Conservation (phyloP, 1,284 basidiomycete species). For the Ustilago crameri region DNA sequence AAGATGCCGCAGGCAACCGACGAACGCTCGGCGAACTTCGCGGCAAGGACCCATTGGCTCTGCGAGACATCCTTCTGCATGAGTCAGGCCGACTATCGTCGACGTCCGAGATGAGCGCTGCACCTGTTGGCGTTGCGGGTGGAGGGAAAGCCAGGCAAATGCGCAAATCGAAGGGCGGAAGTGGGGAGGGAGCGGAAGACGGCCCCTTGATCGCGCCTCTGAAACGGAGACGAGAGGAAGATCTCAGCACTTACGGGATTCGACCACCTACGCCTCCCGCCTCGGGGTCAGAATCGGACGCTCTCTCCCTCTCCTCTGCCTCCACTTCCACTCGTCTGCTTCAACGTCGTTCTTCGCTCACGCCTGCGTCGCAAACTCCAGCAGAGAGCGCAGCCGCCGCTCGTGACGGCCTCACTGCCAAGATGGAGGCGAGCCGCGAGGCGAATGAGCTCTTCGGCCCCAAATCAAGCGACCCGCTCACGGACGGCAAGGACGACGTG, state of each 20-base stretch:
- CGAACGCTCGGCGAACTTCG: slow-evolving; percentile 48
- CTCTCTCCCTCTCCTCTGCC: slow-evolving; percentile 25
- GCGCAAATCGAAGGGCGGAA: slow-evolving; percentile 17
- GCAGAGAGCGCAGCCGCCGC: slow-evolving; percentile 8
- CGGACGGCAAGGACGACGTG: slow-evolving; percentile 2
- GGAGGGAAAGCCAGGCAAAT: slow-evolving; percentile 52
- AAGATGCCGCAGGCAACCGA: slow-evolving; percentile 24
- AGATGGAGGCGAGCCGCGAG: slow-evolving; percentile 30
- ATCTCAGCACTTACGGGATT: slow-evolving; percentile 25
- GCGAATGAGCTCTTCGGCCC: slow-evolving; percentile 49
- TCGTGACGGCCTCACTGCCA: slow-evolving; percentile 7
- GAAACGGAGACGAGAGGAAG: slow-evolving; percentile 43
- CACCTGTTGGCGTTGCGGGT: slow-evolving; percentile 35
- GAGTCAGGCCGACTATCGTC: slow-evolving; percentile 27
- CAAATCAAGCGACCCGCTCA: background rate
- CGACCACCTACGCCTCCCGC: slow-evolving; percentile 37
- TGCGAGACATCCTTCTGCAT: slow-evolving; percentile 45
- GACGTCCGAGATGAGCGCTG: slow-evolving; percentile 25
- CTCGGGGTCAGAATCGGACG: slow-evolving; percentile 29
- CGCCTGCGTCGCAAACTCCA: slow-evolving; percentile 24
- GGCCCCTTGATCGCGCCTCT: slow-evolving; percentile 46
- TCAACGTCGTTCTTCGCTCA: slow-evolving; percentile 18
- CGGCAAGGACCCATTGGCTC: slow-evolving; percentile 47
- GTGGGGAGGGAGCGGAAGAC: slow-evolving; percentile 43
- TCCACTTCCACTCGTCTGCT: slow-evolving; percentile 11